Base-by-base conservation (phyloP, 2,329 filamentous ascomycete genomes). In the Aspergillus uvarum region DNA sequence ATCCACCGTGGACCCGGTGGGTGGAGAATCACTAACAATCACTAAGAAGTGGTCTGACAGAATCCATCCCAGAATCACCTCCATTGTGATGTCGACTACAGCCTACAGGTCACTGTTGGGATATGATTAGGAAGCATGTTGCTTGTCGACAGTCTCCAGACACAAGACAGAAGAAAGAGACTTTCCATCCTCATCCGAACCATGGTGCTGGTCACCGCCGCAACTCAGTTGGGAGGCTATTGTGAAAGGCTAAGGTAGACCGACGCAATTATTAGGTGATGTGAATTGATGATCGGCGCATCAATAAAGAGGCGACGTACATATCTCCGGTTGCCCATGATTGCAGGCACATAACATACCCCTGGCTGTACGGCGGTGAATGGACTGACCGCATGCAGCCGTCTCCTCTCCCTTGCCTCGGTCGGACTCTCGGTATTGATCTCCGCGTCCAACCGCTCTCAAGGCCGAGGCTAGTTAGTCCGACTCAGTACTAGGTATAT, bases 301-400 rank as follows among this genome's bases (percentile, higher is more conserved):
- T 42, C 38, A 16, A 42, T n/a, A 42, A 42, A 42, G 16, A 42
- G 3, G 21, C 21, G 21, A 22, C 21, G 21, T 22, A 22, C 21
- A 22, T 22, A n/a, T n/a, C 14, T 16, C 38, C 38, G 38, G 38
- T 26, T 6, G 26, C 6, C 26, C 26, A 26, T 26, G 26, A n/a
- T n/a, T n/a, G 38, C 38, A 42, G 38, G 38, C 16, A 42, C 38
- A 12, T 35, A 35, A 16, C 32, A 35, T 38, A n/a, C 38, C 38
- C 38, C 38, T 42, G 38, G 38, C 38, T n/a, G 16, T n/a, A 16
- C 38, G 16, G 14, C 38, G 14, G 14, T 42, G 14, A 2, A 7
- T 8, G 5, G 2, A 26, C 12, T 29, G 38, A n/a, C 53, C 63
- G 69, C 68, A 68, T 70, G 67, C 68, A 69, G 64, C 68, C 67